These are phyloP conservation scores for Dittrichia graveolens DNA, from an alignment of 129 eudicot genomes.

Conservation along the genomic window DNA sequence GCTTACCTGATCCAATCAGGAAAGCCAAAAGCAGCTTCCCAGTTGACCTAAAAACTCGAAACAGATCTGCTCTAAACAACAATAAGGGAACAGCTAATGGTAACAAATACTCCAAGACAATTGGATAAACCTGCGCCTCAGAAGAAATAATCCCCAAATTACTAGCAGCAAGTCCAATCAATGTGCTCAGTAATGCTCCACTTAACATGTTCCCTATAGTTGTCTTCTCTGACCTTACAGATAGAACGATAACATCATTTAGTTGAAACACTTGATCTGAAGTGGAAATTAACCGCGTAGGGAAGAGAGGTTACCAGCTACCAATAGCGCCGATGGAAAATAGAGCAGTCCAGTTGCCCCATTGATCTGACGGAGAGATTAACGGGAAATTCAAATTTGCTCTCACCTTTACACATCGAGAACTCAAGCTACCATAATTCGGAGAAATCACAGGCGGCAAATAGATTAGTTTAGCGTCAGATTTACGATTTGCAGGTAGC, in stretches of 20 bases:
- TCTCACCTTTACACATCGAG: conserved; percentile 37
- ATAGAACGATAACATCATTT: not conserved
- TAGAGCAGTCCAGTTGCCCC: conserved; percentile 97
- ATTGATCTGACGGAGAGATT: conserved; percentile 74
- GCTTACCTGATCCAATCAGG: conserved; percentile 82
- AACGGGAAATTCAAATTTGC: conserved; percentile 56
- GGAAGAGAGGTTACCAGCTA: conserved; percentile 52
- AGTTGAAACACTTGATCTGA: not conserved
- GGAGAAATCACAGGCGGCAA: conserved; percentile 8
- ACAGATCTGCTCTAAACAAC: conserved; percentile 81
- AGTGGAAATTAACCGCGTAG: not conserved
- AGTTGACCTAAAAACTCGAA: conserved; percentile 60
- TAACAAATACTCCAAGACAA: conserved; percentile 62
- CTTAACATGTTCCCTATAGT: conserved; percentile 77
- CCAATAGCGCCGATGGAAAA: conserved; percentile 85
- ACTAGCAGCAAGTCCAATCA: conserved; percentile 82
- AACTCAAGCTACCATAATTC: conserved; percentile 16
- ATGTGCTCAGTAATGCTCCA: conserved; percentile 74
- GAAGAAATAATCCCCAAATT: conserved; percentile 69
- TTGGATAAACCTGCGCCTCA: conserved; percentile 67
- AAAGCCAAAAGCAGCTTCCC: conserved; percentile 85
- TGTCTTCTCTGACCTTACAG: conserved; percentile 79
- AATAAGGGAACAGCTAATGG: conserved; percentile 82
- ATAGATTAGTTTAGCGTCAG: conserved; percentile 10
- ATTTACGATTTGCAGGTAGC: not conserved